Conservation (phyloP, 345 rosid genomes). For the Chamaenerion angustifolium region DNA sequence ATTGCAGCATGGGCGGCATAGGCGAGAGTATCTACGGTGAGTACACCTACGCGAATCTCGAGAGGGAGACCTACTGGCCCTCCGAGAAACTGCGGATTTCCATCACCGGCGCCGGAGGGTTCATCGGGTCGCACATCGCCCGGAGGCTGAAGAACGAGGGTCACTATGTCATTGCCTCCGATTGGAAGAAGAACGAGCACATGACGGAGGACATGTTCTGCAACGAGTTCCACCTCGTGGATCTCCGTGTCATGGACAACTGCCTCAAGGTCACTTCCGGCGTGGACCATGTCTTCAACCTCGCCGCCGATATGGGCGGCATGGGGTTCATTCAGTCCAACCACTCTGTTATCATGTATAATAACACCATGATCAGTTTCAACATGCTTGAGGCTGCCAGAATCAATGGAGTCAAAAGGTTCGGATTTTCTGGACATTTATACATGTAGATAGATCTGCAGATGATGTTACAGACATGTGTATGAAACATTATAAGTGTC, state of each 20-base stretch:
- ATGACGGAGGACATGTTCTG: constrained; percentile 99
- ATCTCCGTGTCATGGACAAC: constrained; percentile 93
- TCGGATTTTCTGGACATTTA: neutral
- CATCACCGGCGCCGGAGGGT: constrained; percentile 89
- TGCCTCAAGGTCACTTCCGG: constrained; percentile 71
- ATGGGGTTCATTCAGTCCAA: constrained; percentile 99
- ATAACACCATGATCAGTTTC: constrained; percentile 97
- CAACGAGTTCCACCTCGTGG: constrained; percentile 85
- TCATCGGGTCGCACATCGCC: constrained; percentile 96
- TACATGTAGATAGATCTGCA: no score
- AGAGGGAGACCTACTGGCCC: constrained; percentile 91
- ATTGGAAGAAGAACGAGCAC: constrained; percentile 99
- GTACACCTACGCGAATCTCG: constrained; percentile 69
- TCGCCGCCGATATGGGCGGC: constrained; percentile 99
- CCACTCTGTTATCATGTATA: constrained; percentile 96
- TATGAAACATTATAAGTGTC: no score
- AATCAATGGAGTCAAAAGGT: constrained; percentile 86
- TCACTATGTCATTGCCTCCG: constrained; percentile 90
- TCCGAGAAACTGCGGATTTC: constrained; percentile 72
- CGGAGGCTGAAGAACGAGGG: constrained; percentile 94
- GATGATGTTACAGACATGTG: no score
- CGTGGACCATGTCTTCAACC: constrained; percentile 89
- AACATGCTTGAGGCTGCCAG: constrained; percentile 96
- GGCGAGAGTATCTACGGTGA: constrained; percentile 55
- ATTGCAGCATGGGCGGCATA: constrained; percentile 54